These are phyloP conservation scores for Leptographium procerum DNA, from an alignment of 2,329 filamentous ascomycete species.

Conservation along the genomic window DNA sequence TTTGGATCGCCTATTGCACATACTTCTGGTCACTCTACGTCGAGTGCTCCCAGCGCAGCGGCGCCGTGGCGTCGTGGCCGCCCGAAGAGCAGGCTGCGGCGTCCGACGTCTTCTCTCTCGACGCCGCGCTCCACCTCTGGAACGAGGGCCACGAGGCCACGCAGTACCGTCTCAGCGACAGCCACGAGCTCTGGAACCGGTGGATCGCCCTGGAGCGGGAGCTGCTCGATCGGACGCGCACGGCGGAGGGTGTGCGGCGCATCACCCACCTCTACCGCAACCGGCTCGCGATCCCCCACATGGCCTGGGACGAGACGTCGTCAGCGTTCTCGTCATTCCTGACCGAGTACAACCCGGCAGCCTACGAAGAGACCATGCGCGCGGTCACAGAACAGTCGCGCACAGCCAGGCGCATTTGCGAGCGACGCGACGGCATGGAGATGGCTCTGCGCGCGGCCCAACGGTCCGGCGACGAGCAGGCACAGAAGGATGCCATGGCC, in stretches of 20 bases:
- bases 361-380: conserved; percentile 66
- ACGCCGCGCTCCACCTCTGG: conserved; percentile 56
- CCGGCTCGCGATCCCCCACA: conserved; percentile 61
- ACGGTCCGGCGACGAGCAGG: conserved; percentile 42
- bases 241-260: conserved; percentile 46
- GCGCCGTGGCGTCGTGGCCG: conserved; percentile 43
- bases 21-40: conserved; percentile 64
- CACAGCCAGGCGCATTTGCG: conserved; percentile 51
- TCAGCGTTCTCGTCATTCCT: conserved; percentile 65
- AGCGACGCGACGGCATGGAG: conserved; percentile 57
- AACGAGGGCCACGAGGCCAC: conserved; percentile 61
- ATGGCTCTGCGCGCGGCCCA: conserved; percentile 49
- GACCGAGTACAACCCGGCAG: conserved; percentile 55
- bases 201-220: conserved; percentile 64
- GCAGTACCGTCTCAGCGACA: conserved; percentile 64
- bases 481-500: conserved; percentile 38
- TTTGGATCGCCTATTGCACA: conserved; percentile 71
- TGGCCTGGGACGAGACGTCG: conserved; percentile 63
- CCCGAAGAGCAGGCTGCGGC: conserved; percentile 59
- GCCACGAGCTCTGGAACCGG: conserved; percentile 67
- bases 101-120: conserved; percentile 59
- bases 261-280: conserved; percentile 60
- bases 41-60: conserved; percentile 44
- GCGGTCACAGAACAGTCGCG: conserved; percentile 52
- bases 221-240: conserved; percentile 46